phyloP scores from a whole-genome alignment of 768 basidiomycete genomes.

The Tricholoma sp. region DNA sequence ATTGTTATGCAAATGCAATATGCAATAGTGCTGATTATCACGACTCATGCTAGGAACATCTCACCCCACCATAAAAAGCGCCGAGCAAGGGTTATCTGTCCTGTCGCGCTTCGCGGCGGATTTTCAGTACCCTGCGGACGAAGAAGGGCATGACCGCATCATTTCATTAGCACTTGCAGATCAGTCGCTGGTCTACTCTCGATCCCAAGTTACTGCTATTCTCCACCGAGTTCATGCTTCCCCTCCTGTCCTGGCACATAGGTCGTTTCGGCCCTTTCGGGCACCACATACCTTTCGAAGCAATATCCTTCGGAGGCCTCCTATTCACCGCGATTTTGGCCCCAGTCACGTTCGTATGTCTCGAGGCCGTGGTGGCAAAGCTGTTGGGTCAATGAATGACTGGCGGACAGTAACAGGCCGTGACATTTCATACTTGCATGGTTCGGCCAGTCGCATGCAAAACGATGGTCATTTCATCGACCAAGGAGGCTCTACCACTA shows the following conservation, averaged over 20 bases:
- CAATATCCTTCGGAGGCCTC: conserved; percentile 16
- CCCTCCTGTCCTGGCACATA: conserved; percentile 22
- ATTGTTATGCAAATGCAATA: conserved; percentile 1
- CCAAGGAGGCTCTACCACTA: neutral
- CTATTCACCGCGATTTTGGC: conserved; percentile 18
- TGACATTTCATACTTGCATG: conserved; percentile 5
- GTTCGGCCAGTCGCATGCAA: conserved; percentile 2
- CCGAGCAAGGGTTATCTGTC: conserved; percentile 53
- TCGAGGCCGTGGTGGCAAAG: conserved; percentile 8
- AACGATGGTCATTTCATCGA: conserved; percentile 1
- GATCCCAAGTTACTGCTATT: conserved; percentile 45
- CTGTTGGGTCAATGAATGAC: conserved; percentile 6
- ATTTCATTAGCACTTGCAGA: conserved; percentile 38
- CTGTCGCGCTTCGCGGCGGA: conserved; percentile 61
- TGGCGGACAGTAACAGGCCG: neutral
- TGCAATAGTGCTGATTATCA: conserved; percentile 6
- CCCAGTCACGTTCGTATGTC: conserved; percentile 11
- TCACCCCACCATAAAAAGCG: conserved; percentile 72
- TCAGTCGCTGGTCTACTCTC: conserved; percentile 43
- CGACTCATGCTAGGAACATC: conserved; percentile 43
- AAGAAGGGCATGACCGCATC: conserved; percentile 68
- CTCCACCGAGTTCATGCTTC: conserved; percentile 47
- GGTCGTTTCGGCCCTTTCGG: conserved; percentile 14
- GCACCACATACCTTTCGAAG: conserved; percentile 16
- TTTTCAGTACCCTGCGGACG: conserved; percentile 46